A percentile compares a stretch with the other conserved stretches of the same genome.
Conservation (phyloP, 1,284 basidiomycete species). For the Ceratorhiza oryzae-sativae region DNA sequence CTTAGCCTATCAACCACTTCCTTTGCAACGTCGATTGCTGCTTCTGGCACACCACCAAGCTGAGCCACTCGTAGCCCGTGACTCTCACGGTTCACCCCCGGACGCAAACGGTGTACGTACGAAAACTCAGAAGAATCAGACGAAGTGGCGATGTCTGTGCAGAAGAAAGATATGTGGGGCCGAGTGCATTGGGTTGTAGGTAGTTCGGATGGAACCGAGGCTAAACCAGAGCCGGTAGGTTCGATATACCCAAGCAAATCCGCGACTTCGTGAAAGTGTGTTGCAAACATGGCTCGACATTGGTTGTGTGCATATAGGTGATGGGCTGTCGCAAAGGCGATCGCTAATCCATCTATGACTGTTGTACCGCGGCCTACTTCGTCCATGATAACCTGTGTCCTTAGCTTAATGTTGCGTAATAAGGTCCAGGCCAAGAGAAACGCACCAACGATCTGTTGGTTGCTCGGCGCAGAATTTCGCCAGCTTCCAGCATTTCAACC, state of each 20-base stretch:
- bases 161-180: conserved; percentile 13
- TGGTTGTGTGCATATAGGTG: conserved; percentile 77
- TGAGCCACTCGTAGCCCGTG: conserved; percentile 93
- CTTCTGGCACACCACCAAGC: conserved; percentile 82
- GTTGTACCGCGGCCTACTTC: conserved; percentile 97
- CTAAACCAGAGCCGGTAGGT: conserved; percentile 45
- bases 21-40: conserved; percentile 66
- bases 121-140: conserved; percentile 63
- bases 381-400: conserved; percentile 88
- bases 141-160: conserved; percentile 31
- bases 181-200: not conserved
- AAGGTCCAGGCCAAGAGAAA: conserved; percentile 39
- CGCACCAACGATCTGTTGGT: conserved; percentile 80
- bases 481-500: conserved; percentile 89
- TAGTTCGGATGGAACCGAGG: not conserved
- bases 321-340: conserved; percentile 90
- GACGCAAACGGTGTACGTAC: conserved; percentile 82
- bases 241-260: conserved; percentile 75
- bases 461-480: conserved; percentile 81
- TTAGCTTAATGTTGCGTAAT: not conserved
- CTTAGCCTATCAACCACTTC: conserved; percentile 55
- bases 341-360: conserved; percentile 87
- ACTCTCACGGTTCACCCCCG: conserved; percentile 89
- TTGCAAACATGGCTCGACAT: conserved; percentile 91
- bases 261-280: conserved; percentile 94